A percentile compares a stretch with the other conserved stretches of the same genome.
These are phyloP conservation scores for Syzygium jambos DNA, from an alignment of 345 rosid genomes.

Conservation along the genomic window DNA sequence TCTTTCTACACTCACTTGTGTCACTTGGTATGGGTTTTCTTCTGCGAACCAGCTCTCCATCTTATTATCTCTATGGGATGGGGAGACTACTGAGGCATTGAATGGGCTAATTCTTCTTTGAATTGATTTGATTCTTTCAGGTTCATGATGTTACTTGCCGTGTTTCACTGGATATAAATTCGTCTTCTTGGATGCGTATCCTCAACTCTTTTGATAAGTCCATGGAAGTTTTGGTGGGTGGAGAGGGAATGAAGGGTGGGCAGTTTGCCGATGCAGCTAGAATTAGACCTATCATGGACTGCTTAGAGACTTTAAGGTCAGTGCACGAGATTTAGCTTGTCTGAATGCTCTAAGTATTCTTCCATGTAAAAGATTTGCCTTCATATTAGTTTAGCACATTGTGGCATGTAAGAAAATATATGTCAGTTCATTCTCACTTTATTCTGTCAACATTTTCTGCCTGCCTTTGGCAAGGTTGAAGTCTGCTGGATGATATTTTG, in stretches of 20 bases:
- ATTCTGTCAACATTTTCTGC: not conserved
- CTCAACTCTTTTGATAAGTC: conserved; percentile 43
- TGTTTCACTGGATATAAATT: conserved; percentile 38
- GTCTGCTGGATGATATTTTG: not conserved
- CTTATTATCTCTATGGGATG: not conserved
- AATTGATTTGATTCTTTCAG: conserved; percentile 17
- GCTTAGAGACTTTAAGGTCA: conserved; percentile 70
- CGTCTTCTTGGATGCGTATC: conserved; percentile 44
- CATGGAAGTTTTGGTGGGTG: conserved; percentile 39
- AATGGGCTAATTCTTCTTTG: not conserved
- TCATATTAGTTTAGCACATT: not conserved
- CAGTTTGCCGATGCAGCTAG: conserved; percentile 22
- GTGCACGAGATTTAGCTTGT: not conserved
- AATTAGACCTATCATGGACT: conserved; percentile 41
- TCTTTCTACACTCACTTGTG: conserved; percentile 30
- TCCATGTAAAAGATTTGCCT: not conserved
- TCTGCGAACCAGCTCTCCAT: not conserved
- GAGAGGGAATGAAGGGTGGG: conserved; percentile 15
- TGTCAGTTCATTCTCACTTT: not conserved
- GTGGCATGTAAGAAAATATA: not conserved
- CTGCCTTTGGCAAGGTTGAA: not conserved
- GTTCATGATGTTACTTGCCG: conserved; percentile 47
- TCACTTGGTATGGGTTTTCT: conserved; percentile 41
- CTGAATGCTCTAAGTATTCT: not conserved
- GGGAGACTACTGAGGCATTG: not conserved